Evolutionary conservation across 139 green algal species (phyloP), one percentile per base, ranked within the genome.

Genomic region (Nannochloris sp.): DNA sequence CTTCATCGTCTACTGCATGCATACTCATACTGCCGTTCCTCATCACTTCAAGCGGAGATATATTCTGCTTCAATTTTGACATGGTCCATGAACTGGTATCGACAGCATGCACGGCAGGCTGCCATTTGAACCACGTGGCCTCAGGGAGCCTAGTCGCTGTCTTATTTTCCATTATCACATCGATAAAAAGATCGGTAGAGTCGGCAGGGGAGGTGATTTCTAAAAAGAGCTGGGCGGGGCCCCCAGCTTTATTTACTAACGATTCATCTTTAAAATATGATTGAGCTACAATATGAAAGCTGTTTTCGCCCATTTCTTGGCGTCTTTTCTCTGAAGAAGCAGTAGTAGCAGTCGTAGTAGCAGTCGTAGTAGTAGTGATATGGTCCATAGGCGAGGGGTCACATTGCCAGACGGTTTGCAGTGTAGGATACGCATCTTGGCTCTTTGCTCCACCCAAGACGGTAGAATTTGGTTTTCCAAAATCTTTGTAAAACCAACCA

Each of bases 141-240:
- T 87, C 82, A 14, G 82, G 82, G 60, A 88, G 74, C 13, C 82
- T 65, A 3, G 82, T 88, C 24, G 80, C 37, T 12, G 77, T 83
- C 64, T 88, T 88, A 75, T 85, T 64, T 58, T 83, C 67, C 76
- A 70, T 81, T 3, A 59, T 46, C 13, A 87, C 33, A 12, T 83
- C 72, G 24, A 83, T 7, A 0, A 51, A 29, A 14, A 85, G 66
- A n/a, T 34, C 33, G 1, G 13, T 5, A 0, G 33, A 51, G 19
- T 62, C 54, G 0, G 67, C 23, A 0, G 51, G 65, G 1, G 64
- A 66, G 15, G 35, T 46, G 15, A 82, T 67, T 34, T 76, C 62
- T 4, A 73, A 54, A 71, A 65, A 81, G 0, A 78, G 51, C 2
- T 60, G 54, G 34, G 29, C 33, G 3, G 79, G 79, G 2, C 77